Percentiles rank a stretch among this genome's conserved stretches.
Evolutionary conservation across 2,329 filamentous ascomycete species (phyloP).

Genomic region (Aspergillus sp.): DNA sequence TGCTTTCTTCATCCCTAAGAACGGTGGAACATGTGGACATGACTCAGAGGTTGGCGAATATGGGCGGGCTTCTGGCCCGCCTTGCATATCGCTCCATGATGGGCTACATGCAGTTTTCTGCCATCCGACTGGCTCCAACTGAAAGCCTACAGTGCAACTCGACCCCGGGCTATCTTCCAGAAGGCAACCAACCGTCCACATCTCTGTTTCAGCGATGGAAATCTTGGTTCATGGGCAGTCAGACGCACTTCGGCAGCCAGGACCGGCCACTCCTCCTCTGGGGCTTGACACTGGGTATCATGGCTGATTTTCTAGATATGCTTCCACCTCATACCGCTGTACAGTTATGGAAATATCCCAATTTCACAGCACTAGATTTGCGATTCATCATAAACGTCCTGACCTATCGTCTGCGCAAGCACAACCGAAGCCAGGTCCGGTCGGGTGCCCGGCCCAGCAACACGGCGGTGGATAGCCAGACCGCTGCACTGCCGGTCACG

Average conservation of each 20-base stretch:
- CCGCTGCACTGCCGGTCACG: slow-evolving; percentile 33
- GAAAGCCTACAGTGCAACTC: slow-evolving; percentile 61
- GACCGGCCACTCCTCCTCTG: slow-evolving; percentile 61
- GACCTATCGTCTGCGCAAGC: slow-evolving; percentile 59
- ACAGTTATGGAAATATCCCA: slow-evolving; percentile 67
- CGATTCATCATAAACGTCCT: slow-evolving; percentile 61
- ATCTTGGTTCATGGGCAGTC: slow-evolving; percentile 31
- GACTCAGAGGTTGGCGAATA: slow-evolving; percentile 60
- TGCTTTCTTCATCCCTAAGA: slow-evolving; percentile 61
- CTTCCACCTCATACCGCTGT: slow-evolving; percentile 65
- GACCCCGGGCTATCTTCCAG: slow-evolving; percentile 52
- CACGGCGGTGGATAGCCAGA: slow-evolving; percentile 37
- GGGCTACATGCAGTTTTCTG: slow-evolving; percentile 68
- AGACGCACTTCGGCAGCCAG: slow-evolving; percentile 33
- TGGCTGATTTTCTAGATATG: slow-evolving; percentile 68
- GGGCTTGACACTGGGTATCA: slow-evolving; percentile 67
- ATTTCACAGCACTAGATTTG: slow-evolving; percentile 65
- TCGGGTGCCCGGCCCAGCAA: slow-evolving; percentile 33
- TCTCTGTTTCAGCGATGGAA: slow-evolving; percentile 30
- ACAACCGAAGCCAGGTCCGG: slow-evolving; percentile 46
- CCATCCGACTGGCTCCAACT: slow-evolving; percentile 62
- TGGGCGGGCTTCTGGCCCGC: slow-evolving; percentile 56
- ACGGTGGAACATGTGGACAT: slow-evolving; percentile 66
- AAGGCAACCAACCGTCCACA: slow-evolving; percentile 25
- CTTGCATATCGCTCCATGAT: slow-evolving; percentile 59